Base-by-base conservation (phyloP, 139 green algal species). In the Trebouxia sp. region DNA sequence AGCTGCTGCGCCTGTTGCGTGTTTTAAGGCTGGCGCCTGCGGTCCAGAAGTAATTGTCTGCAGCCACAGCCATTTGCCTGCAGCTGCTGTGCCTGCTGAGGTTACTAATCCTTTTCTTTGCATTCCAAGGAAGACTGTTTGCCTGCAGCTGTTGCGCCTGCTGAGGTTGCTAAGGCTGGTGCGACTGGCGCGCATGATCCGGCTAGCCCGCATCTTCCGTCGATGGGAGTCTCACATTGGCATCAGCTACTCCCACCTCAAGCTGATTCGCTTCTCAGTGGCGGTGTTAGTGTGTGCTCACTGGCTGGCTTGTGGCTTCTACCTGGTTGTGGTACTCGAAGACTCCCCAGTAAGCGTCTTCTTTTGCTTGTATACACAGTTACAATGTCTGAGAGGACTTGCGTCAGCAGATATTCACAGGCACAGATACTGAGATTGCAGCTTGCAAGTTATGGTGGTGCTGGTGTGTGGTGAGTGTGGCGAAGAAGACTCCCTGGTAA, bases 281-380 rank as follows among this genome's bases (percentile, higher is more conserved):
- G 42, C 84, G 20, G 81, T 82, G 45, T 58, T 82, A 32, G 79
- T 84, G 30, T 85, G 82, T 32, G 84, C 84, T 14, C 84, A 88
- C 65, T 88, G 80, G 70, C 75, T 88, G 45, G 84, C 69, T 5
- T 85, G 84, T 47, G 80, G 66, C 43, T 79, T 85, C 26, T 85
- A 82, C 80, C 78, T 85, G 65, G 75, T 80, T 14, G 81, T 80
- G 8, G 65, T 48, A 3, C 28, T 76, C 6, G 78, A 76, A 28
- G 37, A 51, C 24, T 38, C 42, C 6, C 1, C 66, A n/a, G 65
- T 79, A 32, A 38, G 67, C 15, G 5, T 12, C n/a, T 12, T 22
- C n/a, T 14, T 7, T 50, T 76, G 32, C 12, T 48, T n/a, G 38
- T n/a, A 11, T 24, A 11, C 28, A 35, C 35, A 75, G 14, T 7